phyloP scores from a whole-genome alignment of 306 rosid genomes.

The Sicyos baderoa region DNA sequence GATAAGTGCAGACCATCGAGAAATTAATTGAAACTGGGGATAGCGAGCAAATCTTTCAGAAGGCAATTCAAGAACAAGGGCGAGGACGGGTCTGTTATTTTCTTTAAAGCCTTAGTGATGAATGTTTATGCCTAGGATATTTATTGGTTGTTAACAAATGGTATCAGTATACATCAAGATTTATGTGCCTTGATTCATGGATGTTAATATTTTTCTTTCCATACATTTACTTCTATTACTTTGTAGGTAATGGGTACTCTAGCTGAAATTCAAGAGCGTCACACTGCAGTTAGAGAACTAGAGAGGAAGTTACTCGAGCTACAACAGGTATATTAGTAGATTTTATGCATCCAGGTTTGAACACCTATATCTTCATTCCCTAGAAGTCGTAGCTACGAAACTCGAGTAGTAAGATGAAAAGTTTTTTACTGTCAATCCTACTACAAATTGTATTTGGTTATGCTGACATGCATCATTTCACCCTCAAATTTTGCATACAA shows the following conservation, averaged over 20 bases:
- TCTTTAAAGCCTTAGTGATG: background rate
- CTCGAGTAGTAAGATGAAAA: background rate
- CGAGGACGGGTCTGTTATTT: conserved; percentile 67
- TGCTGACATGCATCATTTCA: background rate
- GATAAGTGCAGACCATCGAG: conserved; percentile 71
- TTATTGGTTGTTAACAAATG: background rate
- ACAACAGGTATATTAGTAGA: conserved; percentile 51
- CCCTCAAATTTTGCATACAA: background rate
- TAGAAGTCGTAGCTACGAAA: background rate
- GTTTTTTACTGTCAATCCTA: background rate
- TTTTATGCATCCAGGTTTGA: conserved; percentile 10
- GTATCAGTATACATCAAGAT: background rate
- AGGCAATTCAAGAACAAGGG: conserved; percentile 95
- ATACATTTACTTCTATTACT: background rate
- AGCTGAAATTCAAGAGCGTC: conserved; percentile 95
- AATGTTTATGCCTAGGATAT: background rate
- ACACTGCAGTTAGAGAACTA: conserved; percentile 80
- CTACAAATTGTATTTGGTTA: background rate
- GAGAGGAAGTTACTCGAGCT: conserved; percentile 84
- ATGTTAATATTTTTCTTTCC: conserved; percentile 2
- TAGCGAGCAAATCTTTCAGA: conserved; percentile 83
- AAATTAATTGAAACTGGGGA: conserved; percentile 95
- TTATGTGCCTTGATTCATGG: background rate
- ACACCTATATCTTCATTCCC: background rate
- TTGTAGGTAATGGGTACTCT: conserved; percentile 77